A percentile compares a stretch with the other conserved stretches of the same genome.
Evolutionary conservation across 441 rosid species (phyloP).

Genomic region (Populus hybrid): DNA sequence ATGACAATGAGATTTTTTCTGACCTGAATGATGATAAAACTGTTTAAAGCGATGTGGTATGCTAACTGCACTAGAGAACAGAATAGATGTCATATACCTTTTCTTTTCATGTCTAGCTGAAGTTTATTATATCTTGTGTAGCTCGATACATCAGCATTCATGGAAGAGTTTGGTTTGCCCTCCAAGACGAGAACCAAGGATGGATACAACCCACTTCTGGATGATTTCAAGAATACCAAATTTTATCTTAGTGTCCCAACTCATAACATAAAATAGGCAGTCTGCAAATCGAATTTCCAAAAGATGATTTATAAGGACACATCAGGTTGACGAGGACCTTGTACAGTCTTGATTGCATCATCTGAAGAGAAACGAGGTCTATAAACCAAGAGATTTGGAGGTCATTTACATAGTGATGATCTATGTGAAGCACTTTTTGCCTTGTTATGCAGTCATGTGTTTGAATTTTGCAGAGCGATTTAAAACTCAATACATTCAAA

Average conservation of each 20-base stretch:
- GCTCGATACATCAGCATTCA: constrained; percentile 87
- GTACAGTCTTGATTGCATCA: neutral
- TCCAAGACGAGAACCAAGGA: constrained; percentile 86
- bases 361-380: constrained; percentile 3
- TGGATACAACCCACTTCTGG: constrained; percentile 92
- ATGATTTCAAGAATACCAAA: constrained; percentile 94
- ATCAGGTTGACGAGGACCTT: neutral
- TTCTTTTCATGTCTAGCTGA: neutral
- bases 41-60: neutral
- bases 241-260: constrained; percentile 92
- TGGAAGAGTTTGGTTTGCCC: constrained; percentile 95
- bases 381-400: neutral
- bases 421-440: neutral
- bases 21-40: too few relatives aligned
- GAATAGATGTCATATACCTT: too few relatives aligned
- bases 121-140: constrained; percentile 22
- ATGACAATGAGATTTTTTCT: too few relatives aligned
- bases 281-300: neutral
- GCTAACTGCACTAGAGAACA: neutral
- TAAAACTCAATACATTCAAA: neutral
- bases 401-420: neutral
- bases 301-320: constrained; percentile 3
- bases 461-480: neutral
- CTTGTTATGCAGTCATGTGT: neutral
- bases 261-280: constrained; percentile 57